Evolutionary conservation across 2,329 filamentous ascomycete species (phyloP), one percentile per base, ranked within the genome.

Genomic region (Neonectria magnoliae): DNA sequence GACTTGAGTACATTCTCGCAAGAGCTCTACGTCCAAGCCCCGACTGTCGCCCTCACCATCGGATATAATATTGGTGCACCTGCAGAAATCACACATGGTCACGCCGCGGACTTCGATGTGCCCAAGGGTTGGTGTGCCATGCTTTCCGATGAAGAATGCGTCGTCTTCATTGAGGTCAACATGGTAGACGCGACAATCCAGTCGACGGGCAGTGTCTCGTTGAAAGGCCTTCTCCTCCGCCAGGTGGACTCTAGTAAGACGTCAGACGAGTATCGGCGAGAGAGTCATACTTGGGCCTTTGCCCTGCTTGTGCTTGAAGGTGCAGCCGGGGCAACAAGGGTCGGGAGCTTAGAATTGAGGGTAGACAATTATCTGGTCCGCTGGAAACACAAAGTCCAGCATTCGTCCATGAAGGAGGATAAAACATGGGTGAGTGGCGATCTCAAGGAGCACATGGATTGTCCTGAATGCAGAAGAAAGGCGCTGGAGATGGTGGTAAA

Each of bases 271-370:
- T 13, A 14, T 38, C 36, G 20, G 16, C 6, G 56, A 4, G 42
- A 27, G 14, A 62, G 57, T 10, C 10, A 50, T 13, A n/a, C 47
- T 41, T 65, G 63, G 63, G 53, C 44, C 2, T 47, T 65, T 41
- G 58, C 58, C 5, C 42, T 65, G 14, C 2, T 65, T 5, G 36
- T 62, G 5, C 54, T 41, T 2, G 63, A 65, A 38, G 44, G 22
- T 1, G 10, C 53, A 16, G n/a, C 36, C 1, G 58, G 58, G 4
- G 48, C 42, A 8, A 58, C 54, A 13, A 57, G 63, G 22, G 58
- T 65, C 18, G 63, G 63, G 16, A 55, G 58, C 33, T 18, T 65
- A 18, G 58, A 65, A 27, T 10, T 65, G n/a, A 62, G 58, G 16
- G 20, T 8, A 5, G 58, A 62, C 14, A 65, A 65, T 20, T 65